Percentiles rank a stretch among this genome's conserved stretches.
Evolutionary conservation across 306 rosid genomes (phyloP).

Genomic region (Canavalia ensiformis): DNA sequence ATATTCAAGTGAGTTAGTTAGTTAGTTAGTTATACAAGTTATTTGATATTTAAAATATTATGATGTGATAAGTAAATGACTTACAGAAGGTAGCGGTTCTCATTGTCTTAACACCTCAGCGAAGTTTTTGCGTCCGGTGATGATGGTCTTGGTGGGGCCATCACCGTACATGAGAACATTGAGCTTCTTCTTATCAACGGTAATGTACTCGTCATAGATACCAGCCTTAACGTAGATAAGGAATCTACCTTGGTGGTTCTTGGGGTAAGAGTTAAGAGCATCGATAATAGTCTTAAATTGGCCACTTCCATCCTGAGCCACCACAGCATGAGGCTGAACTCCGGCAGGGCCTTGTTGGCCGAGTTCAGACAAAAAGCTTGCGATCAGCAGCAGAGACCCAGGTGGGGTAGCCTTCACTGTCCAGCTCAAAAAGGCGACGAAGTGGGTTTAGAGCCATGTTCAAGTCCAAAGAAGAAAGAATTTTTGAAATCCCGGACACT

Average conservation of each 20-base stretch:
- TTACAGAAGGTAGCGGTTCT: constrained; percentile 65
- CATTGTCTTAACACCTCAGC: constrained; percentile 51
- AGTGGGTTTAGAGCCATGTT: constrained; percentile 47
- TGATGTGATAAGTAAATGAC: background rate
- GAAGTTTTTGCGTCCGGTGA: constrained; percentile 64
- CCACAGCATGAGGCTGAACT: constrained; percentile 56
- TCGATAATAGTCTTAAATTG: constrained; percentile 59
- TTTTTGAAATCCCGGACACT: constrained; percentile 44
- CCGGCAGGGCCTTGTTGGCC: no score
- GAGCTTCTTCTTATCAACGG: constrained; percentile 23
- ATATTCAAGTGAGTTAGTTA: no score
- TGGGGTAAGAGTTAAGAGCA: constrained; percentile 66
- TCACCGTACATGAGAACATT: constrained; percentile 77
- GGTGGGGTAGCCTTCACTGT: constrained; percentile 55
- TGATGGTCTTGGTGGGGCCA: constrained; percentile 64
- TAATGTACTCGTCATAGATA: constrained; percentile 59
- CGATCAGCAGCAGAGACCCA: constrained; percentile 66
- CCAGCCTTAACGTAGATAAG: constrained; percentile 76
- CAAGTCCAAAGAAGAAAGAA: constrained; percentile 50
- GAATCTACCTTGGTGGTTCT: constrained; percentile 51
- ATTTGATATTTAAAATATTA: no score
- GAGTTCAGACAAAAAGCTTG: constrained; percentile 50
- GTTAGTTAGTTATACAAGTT: no score
- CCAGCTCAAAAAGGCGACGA: constrained; percentile 57
- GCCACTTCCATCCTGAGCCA: constrained; percentile 83